Conservation (phyloP, 2,329 filamentous ascomycete species). For the Didymella arachidicola region DNA sequence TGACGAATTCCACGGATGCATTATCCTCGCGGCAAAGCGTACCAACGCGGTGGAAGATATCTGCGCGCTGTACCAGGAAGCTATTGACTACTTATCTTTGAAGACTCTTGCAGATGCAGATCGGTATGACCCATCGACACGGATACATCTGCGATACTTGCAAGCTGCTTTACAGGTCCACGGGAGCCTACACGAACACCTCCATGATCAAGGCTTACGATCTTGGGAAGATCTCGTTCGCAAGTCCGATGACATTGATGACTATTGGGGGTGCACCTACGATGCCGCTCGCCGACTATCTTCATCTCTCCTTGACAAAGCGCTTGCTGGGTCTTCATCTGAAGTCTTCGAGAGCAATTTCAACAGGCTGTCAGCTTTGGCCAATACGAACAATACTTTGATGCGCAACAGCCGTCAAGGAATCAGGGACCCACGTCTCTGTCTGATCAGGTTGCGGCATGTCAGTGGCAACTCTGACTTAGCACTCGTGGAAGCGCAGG, state of each 20-base stretch:
- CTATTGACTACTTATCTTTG: neutral
- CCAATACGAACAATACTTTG: neutral
- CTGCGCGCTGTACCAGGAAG: neutral
- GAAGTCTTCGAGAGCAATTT: neutral
- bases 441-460: neutral
- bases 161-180: conserved; percentile 7
- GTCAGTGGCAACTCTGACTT: neutral
- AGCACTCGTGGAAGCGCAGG: neutral
- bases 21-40: neutral
- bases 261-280: neutral
- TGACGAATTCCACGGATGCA: neutral
- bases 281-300: neutral
- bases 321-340: neutral
- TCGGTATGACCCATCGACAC: neutral
- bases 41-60: neutral
- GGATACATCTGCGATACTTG: conserved; percentile 6
- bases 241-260: neutral
- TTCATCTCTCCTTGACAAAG: neutral
- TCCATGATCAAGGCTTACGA: conserved; percentile 5
- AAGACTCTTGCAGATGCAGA: neutral
- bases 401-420: neutral
- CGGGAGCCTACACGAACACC: neutral
- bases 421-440: neutral
- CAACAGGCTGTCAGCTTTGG: neutral
- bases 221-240: conserved; percentile 8